Conservation (phyloP, 1,284 basidiomycete species). For the Heterobasidion irregulare region DNA sequence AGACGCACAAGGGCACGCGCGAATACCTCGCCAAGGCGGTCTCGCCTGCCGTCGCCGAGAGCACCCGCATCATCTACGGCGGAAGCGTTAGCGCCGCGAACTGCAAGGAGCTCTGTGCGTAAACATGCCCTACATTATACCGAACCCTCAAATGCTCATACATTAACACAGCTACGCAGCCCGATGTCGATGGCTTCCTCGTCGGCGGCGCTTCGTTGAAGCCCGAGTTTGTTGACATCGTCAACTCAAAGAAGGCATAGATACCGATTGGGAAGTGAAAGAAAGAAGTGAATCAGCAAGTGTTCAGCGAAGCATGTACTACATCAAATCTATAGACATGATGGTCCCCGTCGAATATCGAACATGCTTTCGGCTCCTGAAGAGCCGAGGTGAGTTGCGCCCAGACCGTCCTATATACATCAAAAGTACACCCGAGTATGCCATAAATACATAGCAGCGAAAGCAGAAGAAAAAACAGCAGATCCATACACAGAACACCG, state of each 20-base stretch:
- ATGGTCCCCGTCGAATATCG: no score
- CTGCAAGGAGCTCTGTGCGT: conserved; percentile 73
- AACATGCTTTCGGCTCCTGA: no score
- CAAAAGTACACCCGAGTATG: no score
- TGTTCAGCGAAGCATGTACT: no score
- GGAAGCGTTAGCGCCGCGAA: conserved; percentile 89
- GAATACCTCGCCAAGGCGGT: conserved; percentile 65
- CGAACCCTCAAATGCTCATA: conserved; percentile 4
- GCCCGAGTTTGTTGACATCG: conserved; percentile 92
- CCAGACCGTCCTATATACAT: no score
- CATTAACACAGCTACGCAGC: conserved; percentile 46
- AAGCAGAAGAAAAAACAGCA: no score
- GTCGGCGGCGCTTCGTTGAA: conserved; percentile 98
- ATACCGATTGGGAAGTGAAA: neutral
- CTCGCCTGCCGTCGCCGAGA: conserved; percentile 64
- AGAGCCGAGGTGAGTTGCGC: no score
- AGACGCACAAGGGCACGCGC: conserved; percentile 84
- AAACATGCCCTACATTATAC: neutral
- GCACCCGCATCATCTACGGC: conserved; percentile 90
- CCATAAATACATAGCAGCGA: no score
- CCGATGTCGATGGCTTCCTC: conserved; percentile 97
- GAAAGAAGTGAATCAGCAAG: no score
- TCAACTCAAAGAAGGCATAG: conserved; percentile 56
- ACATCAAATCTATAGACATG: no score
- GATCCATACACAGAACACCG: no score